Base-by-base conservation (phyloP, 2,329 filamentous ascomycete species). In the Cryphonectria japonica region DNA sequence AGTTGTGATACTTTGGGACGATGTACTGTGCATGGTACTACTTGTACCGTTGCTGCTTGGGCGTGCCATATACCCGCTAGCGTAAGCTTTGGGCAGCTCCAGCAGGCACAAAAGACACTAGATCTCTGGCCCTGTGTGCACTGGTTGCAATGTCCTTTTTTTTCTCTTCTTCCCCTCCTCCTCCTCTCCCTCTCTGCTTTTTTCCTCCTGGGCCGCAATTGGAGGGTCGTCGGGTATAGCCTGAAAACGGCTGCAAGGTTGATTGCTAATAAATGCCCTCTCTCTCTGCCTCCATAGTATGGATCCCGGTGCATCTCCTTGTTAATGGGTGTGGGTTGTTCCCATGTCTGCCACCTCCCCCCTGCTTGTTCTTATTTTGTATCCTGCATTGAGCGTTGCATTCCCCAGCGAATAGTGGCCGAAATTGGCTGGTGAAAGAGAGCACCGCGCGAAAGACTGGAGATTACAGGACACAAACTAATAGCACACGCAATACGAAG, bases 351-450 rank as follows among this genome's bases (percentile, higher is more conserved):
- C 3, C 54, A 22, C 39, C 50, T n/a, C 13, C 26, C n/a, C 26
- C 52, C 26, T 32, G 14, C 54, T 32, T 14, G 14, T 34, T 59
- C 29, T 32, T 59, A 32, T 34, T 59, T 59, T 59, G 54, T 59
- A 59, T 32, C 29, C 26, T 59, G 54, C 54, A 59, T 32, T 32
- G 54, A 59, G 54, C 16, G 54, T 59, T 32, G 54, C 54, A 59
- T 59, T 59, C 34, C 46, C 54, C 54, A 59, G 54, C 11, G 29
- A 29, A 16, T 34, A 59, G 54, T 26, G 32, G 2, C 59, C 59
- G 59, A 61, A 39, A 61, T 61, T 61, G 59, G 59, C 59, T 61
- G 59, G 59, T 61, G 59, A 61, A 61, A 39, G 9, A 26, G 19
- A 19, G 32, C 34, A 22, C 14, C 59, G 11, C 34, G 32, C 59